These are phyloP conservation scores for Fusarium pseudograminearum DNA, from an alignment of 2,329 filamentous ascomycete species.

Conservation along the genomic window DNA sequence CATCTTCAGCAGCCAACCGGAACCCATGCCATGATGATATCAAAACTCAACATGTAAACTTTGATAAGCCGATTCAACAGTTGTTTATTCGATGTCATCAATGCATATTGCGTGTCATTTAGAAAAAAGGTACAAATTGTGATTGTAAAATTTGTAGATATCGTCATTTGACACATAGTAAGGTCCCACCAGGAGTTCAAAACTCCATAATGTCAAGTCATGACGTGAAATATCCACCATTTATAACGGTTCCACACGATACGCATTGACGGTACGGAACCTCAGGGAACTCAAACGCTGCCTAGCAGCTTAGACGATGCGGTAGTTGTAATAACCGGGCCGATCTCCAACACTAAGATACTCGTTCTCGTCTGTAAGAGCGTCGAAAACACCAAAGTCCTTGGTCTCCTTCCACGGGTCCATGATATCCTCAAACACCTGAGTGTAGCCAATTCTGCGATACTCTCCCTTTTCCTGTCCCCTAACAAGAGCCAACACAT, in stretches of 20 bases:
- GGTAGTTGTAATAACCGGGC: constrained; percentile 25
- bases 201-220: neutral
- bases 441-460: constrained; percentile 28
- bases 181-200: neutral
- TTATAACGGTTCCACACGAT: neutral
- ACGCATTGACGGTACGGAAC: neutral
- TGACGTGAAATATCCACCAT: constrained; percentile 1
- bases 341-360: constrained; percentile 15
- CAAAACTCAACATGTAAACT: neutral
- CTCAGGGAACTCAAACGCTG: neutral
- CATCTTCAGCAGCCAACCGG: neutral
- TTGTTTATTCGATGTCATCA: neutral
- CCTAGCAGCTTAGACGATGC: constrained; percentile 24
- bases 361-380: constrained; percentile 22
- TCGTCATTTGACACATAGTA: neutral
- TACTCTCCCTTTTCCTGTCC: constrained; percentile 28
- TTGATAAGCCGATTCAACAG: constrained; percentile 6
- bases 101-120: neutral
- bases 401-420: constrained; percentile 3
- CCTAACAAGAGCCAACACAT: constrained; percentile 26
- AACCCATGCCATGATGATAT: constrained; percentile 1
- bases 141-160: neutral
- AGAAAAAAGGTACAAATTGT: neutral
- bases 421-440: constrained; percentile 7
- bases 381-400: constrained; percentile 24